A percentile compares a stretch with the other conserved stretches of the same genome.
Conservation (phyloP, 2,329 filamentous ascomycete genomes). For the Raffaelea arxii region DNA sequence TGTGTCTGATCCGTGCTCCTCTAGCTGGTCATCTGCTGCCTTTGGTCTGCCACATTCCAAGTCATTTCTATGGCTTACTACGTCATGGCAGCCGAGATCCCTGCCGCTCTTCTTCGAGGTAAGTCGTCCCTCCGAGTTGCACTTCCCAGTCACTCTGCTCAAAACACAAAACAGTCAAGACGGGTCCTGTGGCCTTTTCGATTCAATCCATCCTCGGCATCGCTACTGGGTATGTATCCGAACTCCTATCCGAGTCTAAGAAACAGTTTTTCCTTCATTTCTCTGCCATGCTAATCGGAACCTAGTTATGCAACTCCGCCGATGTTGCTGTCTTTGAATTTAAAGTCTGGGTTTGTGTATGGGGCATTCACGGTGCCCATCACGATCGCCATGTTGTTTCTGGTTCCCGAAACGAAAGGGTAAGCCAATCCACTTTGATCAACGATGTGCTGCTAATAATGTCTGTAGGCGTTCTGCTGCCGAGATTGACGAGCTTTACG, state of each 20-base stretch:
- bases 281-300: neutral
- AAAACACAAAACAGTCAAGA: slow-evolving; percentile 1
- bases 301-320: slow-evolving; percentile 3
- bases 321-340: slow-evolving; percentile 6
- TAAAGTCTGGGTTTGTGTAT: slow-evolving; percentile 6
- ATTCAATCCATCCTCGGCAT: slow-evolving; percentile 8
- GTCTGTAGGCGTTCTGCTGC: slow-evolving; percentile 4
- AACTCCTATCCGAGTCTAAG: no score
- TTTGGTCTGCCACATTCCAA: slow-evolving; percentile 6
- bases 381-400: slow-evolving; percentile 5
- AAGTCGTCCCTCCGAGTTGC: neutral
- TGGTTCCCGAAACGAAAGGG: slow-evolving; percentile 7
- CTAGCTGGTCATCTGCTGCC: slow-evolving; percentile 5
- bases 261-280: no score
- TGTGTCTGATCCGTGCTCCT: neutral
- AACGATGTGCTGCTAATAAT: neutral
- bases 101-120: slow-evolving; percentile 6
- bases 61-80: slow-evolving; percentile 5
- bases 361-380: slow-evolving; percentile 7
- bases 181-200: slow-evolving; percentile 6
- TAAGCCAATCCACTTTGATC: neutral
- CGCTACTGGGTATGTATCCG: slow-evolving; percentile 3
- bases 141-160: neutral
- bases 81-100: slow-evolving; percentile 7
- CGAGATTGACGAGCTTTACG: slow-evolving; percentile 10